phyloP scores from a whole-genome alignment of 257 asterid species.

The Solanum corneliomulleri region DNA sequence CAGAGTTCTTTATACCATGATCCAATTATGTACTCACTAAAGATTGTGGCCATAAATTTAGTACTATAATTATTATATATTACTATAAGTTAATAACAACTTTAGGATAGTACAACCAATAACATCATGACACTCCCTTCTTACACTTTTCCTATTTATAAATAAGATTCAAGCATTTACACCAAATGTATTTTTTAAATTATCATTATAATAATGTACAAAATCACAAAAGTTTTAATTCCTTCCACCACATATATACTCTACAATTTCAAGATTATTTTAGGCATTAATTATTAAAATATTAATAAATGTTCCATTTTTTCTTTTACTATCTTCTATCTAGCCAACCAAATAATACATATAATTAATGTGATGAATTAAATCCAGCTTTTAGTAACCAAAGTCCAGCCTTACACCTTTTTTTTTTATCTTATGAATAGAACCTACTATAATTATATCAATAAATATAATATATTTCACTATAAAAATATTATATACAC shows the following conservation, averaged over 20 bases:
- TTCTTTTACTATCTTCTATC: background rate
- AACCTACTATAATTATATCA: background rate
- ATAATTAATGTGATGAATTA: background rate
- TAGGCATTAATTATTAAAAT: background rate
- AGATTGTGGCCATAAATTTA: background rate
- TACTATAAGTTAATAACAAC: background rate
- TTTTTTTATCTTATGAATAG: background rate
- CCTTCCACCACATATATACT: background rate
- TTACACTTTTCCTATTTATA: background rate
- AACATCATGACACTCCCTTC: background rate
- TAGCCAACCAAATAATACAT: background rate
- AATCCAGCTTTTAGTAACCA: constrained; percentile 5
- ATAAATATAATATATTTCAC: background rate
- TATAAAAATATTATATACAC: no score
- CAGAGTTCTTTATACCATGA: background rate
- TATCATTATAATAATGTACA: background rate
- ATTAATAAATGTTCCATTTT: background rate
- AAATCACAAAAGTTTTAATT: background rate
- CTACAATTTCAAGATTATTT: background rate
- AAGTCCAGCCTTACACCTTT: constrained; percentile 7
- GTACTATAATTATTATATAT: background rate
- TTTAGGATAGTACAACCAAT: background rate
- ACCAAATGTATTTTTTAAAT: background rate
- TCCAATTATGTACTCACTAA: background rate
- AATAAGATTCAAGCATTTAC: background rate